Conservation (phyloP, 2,329 filamentous ascomycete species). For the Fusarium temperatum region DNA sequence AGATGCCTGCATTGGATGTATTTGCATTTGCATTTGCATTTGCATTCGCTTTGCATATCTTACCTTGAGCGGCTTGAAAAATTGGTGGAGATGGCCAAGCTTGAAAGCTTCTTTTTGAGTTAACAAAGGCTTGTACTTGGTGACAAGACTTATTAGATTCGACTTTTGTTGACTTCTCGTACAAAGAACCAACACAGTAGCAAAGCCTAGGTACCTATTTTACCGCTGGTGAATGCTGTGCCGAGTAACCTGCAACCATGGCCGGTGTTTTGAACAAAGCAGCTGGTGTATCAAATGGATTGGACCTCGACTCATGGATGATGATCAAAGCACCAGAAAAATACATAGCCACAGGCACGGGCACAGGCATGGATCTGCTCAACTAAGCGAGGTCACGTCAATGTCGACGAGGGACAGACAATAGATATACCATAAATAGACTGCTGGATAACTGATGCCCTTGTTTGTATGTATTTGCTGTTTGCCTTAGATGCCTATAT, state of each 20-base stretch:
- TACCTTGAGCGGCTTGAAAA: neutral
- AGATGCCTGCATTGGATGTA: conserved; percentile 2
- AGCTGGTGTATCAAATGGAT: conserved; percentile 11
- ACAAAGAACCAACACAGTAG: neutral
- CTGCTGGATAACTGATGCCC: too few species aligned
- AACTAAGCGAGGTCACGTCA: conserved; percentile 7
- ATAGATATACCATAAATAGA: neutral
- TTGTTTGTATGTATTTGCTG: too few species aligned
- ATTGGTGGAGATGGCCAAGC: conserved; percentile 16
- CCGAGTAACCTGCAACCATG: conserved; percentile 4
- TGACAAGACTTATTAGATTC: conserved; percentile 3
- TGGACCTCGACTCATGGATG: conserved; percentile 9
- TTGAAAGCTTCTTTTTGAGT: conserved; percentile 20
- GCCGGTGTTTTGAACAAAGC: conserved; percentile 8
- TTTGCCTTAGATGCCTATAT: too few species aligned
- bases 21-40: neutral
- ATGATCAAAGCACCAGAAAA: conserved; percentile 12
- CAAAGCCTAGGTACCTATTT: neutral
- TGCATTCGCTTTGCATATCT: conserved; percentile 6
- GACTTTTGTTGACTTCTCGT: neutral
- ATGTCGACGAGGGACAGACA: neutral
- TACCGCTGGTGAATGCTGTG: conserved; percentile 1
- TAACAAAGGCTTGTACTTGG: neutral
- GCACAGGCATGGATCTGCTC: conserved; percentile 4
- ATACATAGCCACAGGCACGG: neutral